Conservation (phyloP, 2,329 filamentous ascomycete species). For the Monosporascus sp. region DNA sequence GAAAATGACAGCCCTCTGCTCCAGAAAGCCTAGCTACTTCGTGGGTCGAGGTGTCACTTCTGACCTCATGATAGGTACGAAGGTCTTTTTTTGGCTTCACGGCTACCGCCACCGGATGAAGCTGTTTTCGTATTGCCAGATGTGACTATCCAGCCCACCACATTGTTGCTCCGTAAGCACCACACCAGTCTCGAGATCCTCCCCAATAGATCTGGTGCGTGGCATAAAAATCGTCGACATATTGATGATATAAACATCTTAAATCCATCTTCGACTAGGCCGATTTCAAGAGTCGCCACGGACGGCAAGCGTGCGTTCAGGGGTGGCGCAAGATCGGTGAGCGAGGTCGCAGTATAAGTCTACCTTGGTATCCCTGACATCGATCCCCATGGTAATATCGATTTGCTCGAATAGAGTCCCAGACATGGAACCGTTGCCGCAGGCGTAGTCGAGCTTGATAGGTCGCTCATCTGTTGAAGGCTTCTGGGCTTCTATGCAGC, state of each 20-base stretch:
- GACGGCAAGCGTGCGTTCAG: constrained; percentile 11
- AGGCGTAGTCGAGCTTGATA: constrained; percentile 13
- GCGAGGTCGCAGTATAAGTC: constrained; percentile 14
- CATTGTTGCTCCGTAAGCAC: constrained; percentile 10
- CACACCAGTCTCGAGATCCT: constrained; percentile 8
- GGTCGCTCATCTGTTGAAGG: not conserved
- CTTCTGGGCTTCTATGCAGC: not conserved
- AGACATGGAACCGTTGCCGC: constrained; percentile 11
- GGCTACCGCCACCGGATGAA: not conserved
- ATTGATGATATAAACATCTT: constrained; percentile 12
- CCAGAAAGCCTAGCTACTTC: not conserved
- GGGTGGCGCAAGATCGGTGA: not conserved
- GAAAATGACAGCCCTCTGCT: not conserved
- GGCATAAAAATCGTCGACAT: constrained; percentile 18
- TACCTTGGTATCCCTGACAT: constrained; percentile 20
- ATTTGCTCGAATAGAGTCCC: not conserved
- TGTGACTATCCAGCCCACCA: constrained; percentile 13
- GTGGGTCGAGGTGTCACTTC: not conserved
- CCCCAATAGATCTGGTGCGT: constrained; percentile 10
- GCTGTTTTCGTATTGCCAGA: not conserved
- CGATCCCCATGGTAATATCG: constrained; percentile 14
- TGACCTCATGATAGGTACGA: not conserved
- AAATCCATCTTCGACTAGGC: not conserved
- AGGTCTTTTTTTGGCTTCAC: not conserved
- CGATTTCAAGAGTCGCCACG: not conserved